phyloP scores from a whole-genome alignment of 2,329 filamentous ascomycete genomes.

The Ceratocystis alfenasii region DNA sequence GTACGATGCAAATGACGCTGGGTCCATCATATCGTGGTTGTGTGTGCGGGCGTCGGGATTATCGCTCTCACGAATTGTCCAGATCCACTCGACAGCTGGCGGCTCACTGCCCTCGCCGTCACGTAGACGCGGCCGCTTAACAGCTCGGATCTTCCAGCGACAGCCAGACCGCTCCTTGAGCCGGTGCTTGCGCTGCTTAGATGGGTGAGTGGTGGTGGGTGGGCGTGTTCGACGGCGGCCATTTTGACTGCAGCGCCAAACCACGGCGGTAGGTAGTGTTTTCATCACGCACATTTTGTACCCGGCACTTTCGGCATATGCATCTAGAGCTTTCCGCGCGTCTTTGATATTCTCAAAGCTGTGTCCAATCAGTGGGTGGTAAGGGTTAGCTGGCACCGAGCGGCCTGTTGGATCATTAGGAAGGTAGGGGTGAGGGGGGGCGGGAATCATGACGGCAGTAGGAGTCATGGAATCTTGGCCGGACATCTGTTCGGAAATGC shows the following conservation, averaged over 20 bases:
- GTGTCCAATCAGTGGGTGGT: slow-evolving; percentile 21
- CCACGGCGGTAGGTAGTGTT: slow-evolving; percentile 20
- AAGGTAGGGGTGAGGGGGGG: slow-evolving; percentile 19
- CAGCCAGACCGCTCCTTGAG: slow-evolving; percentile 22
- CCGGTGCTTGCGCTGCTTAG: slow-evolving; percentile 20
- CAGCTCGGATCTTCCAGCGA: slow-evolving; percentile 21
- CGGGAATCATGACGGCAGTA: slow-evolving; percentile 15
- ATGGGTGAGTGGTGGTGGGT: slow-evolving; percentile 13
- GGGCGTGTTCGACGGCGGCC: slow-evolving; percentile 17
- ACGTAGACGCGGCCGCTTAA: slow-evolving; percentile 19
- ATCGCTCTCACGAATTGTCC: slow-evolving; percentile 21
- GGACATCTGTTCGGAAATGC: neutral
- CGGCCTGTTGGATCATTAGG: slow-evolving; percentile 21
- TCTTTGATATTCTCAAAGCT: slow-evolving; percentile 20
- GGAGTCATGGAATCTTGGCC: neutral
- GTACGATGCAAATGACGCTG: slow-evolving; percentile 20
- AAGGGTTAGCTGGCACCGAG: slow-evolving; percentile 20
- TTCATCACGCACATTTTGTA: slow-evolving; percentile 23
- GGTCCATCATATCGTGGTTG: slow-evolving; percentile 21
- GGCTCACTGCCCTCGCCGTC: slow-evolving; percentile 24
- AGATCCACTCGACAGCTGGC: slow-evolving; percentile 23
- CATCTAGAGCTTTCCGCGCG: slow-evolving; percentile 18
- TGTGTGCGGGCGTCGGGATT: slow-evolving; percentile 20
- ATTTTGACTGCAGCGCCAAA: slow-evolving; percentile 22
- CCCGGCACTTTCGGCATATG: slow-evolving; percentile 19